A percentile compares a stretch with the other conserved stretches of the same genome.
Conservation (phyloP, 805 yeast species). For the Starmerella vitae region DNA sequence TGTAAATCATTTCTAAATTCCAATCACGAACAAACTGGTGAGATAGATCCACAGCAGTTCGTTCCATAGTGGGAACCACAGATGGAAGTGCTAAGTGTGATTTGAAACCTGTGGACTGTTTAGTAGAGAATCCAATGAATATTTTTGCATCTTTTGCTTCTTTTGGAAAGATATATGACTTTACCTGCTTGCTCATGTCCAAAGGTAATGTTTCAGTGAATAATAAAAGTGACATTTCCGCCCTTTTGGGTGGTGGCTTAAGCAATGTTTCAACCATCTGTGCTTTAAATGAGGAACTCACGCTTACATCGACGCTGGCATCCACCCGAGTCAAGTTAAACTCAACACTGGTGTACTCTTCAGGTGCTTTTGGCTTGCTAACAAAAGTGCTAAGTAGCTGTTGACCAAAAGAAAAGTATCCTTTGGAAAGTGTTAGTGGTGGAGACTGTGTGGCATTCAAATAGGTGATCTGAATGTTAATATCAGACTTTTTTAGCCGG, state of each 20-base stretch:
- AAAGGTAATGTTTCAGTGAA: background rate
- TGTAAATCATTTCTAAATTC: conserved; percentile 29
- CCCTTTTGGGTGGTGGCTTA: conserved; percentile 31
- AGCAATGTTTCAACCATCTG: conserved; percentile 29
- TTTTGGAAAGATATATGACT: conserved; percentile 28
- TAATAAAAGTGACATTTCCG: conserved; percentile 26
- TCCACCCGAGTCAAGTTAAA: conserved; percentile 26
- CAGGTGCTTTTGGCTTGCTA: conserved; percentile 24
- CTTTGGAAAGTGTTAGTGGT: conserved; percentile 16
- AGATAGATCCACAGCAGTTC: conserved; percentile 32
- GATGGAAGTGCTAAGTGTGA: conserved; percentile 30
- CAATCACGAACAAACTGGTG: conserved; percentile 31
- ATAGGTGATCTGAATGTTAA: conserved; percentile 25
- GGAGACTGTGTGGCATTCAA: conserved; percentile 29
- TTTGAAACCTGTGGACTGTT: conserved; percentile 29
- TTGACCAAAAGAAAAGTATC: conserved; percentile 24
- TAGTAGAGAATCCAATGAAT: conserved; percentile 32
- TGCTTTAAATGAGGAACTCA: conserved; percentile 24
- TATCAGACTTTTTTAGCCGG: conserved; percentile 19
- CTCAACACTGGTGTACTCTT: conserved; percentile 23
- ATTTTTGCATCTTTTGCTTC: conserved; percentile 29
- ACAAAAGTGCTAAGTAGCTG: conserved; percentile 23
- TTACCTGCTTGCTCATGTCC: conserved; percentile 19
- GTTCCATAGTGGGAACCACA: conserved; percentile 33
- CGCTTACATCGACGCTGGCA: conserved; percentile 24